A percentile compares a stretch with the other conserved stretches of the same genome.
Evolutionary conservation across 768 basidiomycete genomes (phyloP).

Genomic region (Pleurotus ostreatus): DNA sequence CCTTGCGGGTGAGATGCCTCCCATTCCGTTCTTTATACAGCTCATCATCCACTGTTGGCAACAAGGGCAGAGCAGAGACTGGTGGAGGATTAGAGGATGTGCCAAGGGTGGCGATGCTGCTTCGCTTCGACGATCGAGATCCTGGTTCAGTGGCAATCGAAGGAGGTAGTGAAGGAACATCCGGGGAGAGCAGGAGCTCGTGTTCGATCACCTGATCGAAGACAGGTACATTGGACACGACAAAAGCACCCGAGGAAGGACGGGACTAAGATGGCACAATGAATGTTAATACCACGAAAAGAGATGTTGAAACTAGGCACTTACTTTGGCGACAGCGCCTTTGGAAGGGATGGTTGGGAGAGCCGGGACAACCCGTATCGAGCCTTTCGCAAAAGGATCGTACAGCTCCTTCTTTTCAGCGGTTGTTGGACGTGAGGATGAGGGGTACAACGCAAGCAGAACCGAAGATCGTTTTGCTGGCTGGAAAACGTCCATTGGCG

Average conservation of each 20-base stretch:
- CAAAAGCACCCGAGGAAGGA: background rate
- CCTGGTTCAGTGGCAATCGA: background rate
- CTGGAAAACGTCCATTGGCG: background rate
- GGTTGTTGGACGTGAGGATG: background rate
- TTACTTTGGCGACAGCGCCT: background rate
- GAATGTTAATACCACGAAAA: background rate
- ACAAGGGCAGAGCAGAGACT: background rate
- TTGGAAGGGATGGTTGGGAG: background rate
- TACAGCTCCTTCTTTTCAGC: background rate
- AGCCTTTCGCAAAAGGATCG: constrained; percentile 1
- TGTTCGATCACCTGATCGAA: too few relatives aligned
- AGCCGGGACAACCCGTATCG: background rate
- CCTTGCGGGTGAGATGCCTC: background rate
- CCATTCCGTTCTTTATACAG: background rate
- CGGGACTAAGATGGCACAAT: background rate
- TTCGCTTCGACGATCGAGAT: background rate
- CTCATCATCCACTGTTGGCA: background rate
- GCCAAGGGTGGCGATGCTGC: background rate
- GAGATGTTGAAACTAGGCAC: background rate
- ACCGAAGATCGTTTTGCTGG: constrained; percentile 2
- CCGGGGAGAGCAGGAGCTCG: background rate
- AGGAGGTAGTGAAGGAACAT: background rate
- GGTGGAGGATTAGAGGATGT: background rate
- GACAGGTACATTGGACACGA: background rate
- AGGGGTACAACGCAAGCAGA: background rate